These are phyloP conservation scores for Penicillium crustosum DNA, from an alignment of 2,329 filamentous ascomycete genomes.

Conservation along the genomic window DNA sequence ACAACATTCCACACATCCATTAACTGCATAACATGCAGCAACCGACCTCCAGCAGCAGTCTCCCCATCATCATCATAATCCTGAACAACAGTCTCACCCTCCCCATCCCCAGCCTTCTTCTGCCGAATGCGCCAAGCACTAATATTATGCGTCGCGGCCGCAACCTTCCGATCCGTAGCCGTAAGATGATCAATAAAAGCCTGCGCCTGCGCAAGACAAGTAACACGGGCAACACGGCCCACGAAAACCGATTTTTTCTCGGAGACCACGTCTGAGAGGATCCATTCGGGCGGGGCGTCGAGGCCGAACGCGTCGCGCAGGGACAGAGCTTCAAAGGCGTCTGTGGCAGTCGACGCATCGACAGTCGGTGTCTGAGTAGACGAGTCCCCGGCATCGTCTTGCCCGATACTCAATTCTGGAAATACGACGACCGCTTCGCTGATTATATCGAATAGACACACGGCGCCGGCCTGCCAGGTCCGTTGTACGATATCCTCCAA, in stretches of 20 bases:
- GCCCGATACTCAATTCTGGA: conserved; percentile 55
- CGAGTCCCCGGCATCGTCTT: conserved; percentile 18
- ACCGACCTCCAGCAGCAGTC: conserved; percentile 79
- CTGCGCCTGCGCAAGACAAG: conserved; percentile 69
- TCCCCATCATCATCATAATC: conserved; percentile 97
- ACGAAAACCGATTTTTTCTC: conserved; percentile 89
- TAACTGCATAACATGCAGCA: conserved; percentile 88
- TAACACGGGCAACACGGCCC: conserved; percentile 70
- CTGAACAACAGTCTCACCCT: conserved; percentile 63
- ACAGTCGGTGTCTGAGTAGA: conserved; percentile 11
- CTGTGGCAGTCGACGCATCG: conserved; percentile 3
- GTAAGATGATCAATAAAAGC: conserved; percentile 72
- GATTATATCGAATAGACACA: conserved; percentile 89
- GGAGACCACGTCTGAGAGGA: conserved; percentile 67
- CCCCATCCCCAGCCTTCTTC: conserved; percentile 32
- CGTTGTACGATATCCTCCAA: conserved; percentile 65
- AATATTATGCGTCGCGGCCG: conserved; percentile 92
- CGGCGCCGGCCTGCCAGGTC: conserved; percentile 71
- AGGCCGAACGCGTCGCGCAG: conserved; percentile 33
- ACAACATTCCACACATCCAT: conserved; percentile 93
- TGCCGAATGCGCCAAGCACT: conserved; percentile 81
- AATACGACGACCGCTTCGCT: conserved; percentile 59
- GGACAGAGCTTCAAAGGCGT: conserved; percentile 29
- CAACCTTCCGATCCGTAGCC: conserved; percentile 76
- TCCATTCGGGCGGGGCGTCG: conserved; percentile 62